Conservation (phyloP, 2,329 filamentous ascomycete species). For the Trichoderma gracile region DNA sequence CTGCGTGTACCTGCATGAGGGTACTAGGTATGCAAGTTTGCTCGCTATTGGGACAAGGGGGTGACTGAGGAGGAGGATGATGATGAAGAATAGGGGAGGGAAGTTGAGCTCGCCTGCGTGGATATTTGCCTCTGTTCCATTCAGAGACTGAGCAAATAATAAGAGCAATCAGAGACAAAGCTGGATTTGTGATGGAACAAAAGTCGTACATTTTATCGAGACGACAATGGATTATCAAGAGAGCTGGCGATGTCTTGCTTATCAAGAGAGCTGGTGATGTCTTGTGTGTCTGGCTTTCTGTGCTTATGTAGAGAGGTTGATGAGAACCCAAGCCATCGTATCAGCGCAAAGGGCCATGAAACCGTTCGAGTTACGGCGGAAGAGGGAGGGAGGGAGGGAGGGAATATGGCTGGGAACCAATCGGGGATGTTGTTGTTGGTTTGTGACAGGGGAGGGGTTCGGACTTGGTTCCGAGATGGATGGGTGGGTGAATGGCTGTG, state of each 20-base stretch:
- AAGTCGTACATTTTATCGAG: too few species aligned
- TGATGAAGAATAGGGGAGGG: neutral
- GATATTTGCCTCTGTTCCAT: neutral
- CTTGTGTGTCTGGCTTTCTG: too few species aligned
- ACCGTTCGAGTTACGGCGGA: neutral
- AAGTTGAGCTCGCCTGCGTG: neutral
- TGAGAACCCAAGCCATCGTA: neutral
- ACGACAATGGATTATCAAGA: neutral
- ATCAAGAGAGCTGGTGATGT: too few species aligned
- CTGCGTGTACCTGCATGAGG: conserved; percentile 5
- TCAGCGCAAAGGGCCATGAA: neutral
- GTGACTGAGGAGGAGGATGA: neutral
- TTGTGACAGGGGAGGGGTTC: neutral
- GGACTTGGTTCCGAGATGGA: too few species aligned
- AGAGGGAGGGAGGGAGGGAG: neutral
- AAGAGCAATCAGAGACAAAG: neutral
- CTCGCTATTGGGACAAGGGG: conserved; percentile 1
- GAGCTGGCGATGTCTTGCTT: neutral
- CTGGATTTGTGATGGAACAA: neutral
- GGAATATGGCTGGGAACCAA: neutral
- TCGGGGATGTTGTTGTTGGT: neutral
- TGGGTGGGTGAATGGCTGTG: too few species aligned
- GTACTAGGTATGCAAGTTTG: neutral
- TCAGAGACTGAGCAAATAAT: neutral
- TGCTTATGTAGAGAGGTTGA: too few species aligned